A percentile compares a stretch with the other conserved stretches of the same genome.
phyloP scores from a whole-genome alignment of 1,284 basidiomycete genomes.

The Pascua guehoae region DNA sequence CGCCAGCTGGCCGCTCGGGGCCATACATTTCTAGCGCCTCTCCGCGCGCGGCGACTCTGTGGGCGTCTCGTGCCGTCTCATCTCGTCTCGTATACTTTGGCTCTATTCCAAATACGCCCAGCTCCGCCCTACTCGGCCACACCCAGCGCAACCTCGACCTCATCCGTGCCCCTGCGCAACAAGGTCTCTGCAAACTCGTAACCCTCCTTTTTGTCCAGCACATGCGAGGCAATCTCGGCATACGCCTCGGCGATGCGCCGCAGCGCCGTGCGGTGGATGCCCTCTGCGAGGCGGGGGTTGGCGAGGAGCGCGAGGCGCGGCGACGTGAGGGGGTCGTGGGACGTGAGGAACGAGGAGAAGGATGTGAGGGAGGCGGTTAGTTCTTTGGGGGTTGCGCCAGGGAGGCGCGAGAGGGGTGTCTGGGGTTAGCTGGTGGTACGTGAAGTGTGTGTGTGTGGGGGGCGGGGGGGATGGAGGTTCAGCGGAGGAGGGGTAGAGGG shows the following conservation, averaged over 20 bases:
- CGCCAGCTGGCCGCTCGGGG: no score
- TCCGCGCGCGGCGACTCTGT: no score
- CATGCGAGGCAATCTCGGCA: constrained; percentile 64
- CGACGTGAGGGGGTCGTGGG: constrained; percentile 49
- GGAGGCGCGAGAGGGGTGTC: constrained; percentile 56
- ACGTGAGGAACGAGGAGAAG: constrained; percentile 51
- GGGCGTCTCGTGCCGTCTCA: no score
- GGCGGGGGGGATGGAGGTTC: no score
- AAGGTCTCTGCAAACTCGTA: constrained; percentile 88
- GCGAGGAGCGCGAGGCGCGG: constrained; percentile 70
- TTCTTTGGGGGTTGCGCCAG: constrained; percentile 42
- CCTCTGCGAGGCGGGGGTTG: constrained; percentile 61
- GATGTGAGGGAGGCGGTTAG: constrained; percentile 39
- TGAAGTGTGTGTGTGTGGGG: no score
- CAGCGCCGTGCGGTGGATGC: constrained; percentile 72
- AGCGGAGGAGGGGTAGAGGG: not conserved
- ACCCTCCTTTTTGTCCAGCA: constrained; percentile 67
- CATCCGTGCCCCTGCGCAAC: constrained; percentile 60
- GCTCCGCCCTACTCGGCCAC: constrained; percentile 17
- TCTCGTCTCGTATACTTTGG: no score
- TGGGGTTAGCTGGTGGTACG: constrained; percentile 39
- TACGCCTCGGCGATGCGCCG: constrained; percentile 66
- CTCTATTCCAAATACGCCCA: no score
- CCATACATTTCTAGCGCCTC: no score
- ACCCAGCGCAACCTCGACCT: constrained; percentile 52